phyloP scores from a whole-genome alignment of 768 basidiomycete genomes.

The Podaxis carcinomalis region DNA sequence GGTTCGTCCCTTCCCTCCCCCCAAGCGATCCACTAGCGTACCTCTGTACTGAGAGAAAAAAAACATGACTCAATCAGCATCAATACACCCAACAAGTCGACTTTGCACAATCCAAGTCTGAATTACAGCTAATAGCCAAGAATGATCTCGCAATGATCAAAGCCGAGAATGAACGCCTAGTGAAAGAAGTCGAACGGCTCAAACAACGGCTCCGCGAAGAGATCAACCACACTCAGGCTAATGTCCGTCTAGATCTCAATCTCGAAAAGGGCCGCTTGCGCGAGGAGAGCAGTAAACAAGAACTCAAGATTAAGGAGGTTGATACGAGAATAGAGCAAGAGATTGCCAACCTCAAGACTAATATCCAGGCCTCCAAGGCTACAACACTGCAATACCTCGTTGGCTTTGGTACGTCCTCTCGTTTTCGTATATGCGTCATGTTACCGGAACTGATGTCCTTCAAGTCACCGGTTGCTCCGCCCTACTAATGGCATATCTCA shows the following conservation, averaged over 20 bases:
- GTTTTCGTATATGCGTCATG: neutral
- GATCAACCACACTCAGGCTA: slow-evolving; percentile 86
- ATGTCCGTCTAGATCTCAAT: slow-evolving; percentile 92
- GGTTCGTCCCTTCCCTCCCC: slow-evolving; percentile 36
- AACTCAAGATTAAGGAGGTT: slow-evolving; percentile 95
- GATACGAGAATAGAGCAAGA: slow-evolving; percentile 97
- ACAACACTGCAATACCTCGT: slow-evolving; percentile 86
- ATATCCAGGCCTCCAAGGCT: slow-evolving; percentile 86
- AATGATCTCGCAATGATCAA: slow-evolving; percentile 95
- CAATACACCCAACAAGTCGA: slow-evolving; percentile 96
- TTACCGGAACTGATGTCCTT: slow-evolving; percentile 10
- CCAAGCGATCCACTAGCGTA: neutral
- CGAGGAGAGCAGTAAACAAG: slow-evolving; percentile 88
- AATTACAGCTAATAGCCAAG: slow-evolving; percentile 94
- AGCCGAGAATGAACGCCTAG: slow-evolving; percentile 92
- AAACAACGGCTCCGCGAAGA: slow-evolving; percentile 92
- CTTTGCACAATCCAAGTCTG: slow-evolving; percentile 94
- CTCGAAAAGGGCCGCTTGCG: slow-evolving; percentile 94
- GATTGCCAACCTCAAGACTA: slow-evolving; percentile 80
- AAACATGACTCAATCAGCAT: slow-evolving; percentile 41
- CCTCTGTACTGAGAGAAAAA: neutral
- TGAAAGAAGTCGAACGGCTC: slow-evolving; percentile 88
- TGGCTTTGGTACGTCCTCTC: slow-evolving; percentile 63
- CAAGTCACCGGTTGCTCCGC: slow-evolving; percentile 84
- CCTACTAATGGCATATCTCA: slow-evolving; percentile 81